A percentile compares a stretch with the other conserved stretches of the same genome.
phyloP scores from a whole-genome alignment of 345 rosid species.

The Rubroshorea leprosula region DNA sequence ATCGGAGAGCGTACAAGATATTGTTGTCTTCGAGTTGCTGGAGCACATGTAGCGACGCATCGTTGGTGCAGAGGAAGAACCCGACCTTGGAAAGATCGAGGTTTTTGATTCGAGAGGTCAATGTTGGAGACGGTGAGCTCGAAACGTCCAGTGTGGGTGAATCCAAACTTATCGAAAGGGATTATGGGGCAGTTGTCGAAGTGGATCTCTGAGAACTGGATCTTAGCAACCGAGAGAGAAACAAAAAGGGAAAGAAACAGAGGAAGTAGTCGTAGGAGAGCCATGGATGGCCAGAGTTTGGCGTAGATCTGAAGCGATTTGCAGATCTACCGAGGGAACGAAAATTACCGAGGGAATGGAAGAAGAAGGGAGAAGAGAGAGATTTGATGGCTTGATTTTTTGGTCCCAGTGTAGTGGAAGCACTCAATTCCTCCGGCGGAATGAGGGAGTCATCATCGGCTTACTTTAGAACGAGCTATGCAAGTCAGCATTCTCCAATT shows the following conservation, averaged over 20 bases:
- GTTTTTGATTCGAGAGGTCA: too few species aligned
- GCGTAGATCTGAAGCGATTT: not conserved
- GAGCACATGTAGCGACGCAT: slow-evolving; percentile 61
- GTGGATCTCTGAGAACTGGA: slow-evolving; percentile 65
- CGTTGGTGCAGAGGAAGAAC: too few species aligned
- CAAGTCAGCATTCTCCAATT: slow-evolving; percentile 71
- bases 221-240: slow-evolving; percentile 44
- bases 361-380: slow-evolving; percentile 78
- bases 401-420: slow-evolving; percentile 19
- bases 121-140: too few species aligned
- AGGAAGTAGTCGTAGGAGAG: slow-evolving; percentile 18
- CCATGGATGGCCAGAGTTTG: slow-evolving; percentile 38
- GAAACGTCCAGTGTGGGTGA: too few species aligned
- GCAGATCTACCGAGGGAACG: not conserved
- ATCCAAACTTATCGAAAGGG: too few species aligned
- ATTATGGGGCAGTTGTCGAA: slow-evolving; percentile 62
- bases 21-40: slow-evolving; percentile 68
- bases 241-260: slow-evolving; percentile 18
- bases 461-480: slow-evolving; percentile 82
- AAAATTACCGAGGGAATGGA: too few species aligned
- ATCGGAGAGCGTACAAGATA: slow-evolving; percentile 67
- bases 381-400: slow-evolving; percentile 63
- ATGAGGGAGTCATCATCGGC: slow-evolving; percentile 57
- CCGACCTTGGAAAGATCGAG: too few species aligned
- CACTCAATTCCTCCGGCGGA: slow-evolving; percentile 45